A percentile compares a stretch with the other conserved stretches of the same genome.
phyloP scores from a whole-genome alignment of 2,329 filamentous ascomycete species.

The Grosmannia huntii region DNA sequence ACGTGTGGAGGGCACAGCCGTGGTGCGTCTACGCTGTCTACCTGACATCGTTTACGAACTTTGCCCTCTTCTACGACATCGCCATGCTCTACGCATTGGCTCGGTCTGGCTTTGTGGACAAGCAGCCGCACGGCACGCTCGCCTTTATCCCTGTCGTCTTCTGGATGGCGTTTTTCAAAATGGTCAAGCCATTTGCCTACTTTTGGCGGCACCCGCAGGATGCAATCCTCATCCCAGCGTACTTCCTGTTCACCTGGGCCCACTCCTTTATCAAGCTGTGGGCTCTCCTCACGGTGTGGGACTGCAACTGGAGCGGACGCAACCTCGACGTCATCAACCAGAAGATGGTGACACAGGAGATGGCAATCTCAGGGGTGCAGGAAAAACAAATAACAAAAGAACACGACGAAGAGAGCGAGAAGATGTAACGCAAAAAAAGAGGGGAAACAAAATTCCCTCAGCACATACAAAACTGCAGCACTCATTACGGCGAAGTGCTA shows the following conservation, averaged over 20 bases:
- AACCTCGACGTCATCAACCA: conserved; percentile 17
- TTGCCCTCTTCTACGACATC: conserved; percentile 39
- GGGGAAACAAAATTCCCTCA: background rate
- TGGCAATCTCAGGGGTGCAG: background rate
- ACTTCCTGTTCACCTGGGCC: conserved; percentile 41
- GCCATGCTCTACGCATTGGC: conserved; percentile 23
- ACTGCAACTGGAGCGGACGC: conserved; percentile 28
- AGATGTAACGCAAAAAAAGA: no score
- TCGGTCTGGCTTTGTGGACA: conserved; percentile 7
- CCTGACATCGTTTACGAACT: conserved; percentile 38
- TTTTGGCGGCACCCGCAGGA: conserved; percentile 38
- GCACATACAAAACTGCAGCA: background rate
- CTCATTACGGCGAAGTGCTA: no score
- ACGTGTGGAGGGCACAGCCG: conserved; percentile 28
- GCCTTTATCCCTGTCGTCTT: conserved; percentile 11
- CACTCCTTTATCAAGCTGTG: conserved; percentile 46
- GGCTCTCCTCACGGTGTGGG: conserved; percentile 38
- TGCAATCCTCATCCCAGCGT: conserved; percentile 32
- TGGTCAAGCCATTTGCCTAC: conserved; percentile 42
- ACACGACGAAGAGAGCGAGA: background rate
- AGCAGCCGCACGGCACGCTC: no score
- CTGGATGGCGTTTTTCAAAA: conserved; percentile 44
- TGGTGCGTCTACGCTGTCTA: conserved; percentile 47
- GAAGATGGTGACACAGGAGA: background rate
- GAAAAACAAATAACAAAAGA: background rate